Base-by-base conservation (phyloP, 306 rosid species). In the Rosa persica region DNA sequence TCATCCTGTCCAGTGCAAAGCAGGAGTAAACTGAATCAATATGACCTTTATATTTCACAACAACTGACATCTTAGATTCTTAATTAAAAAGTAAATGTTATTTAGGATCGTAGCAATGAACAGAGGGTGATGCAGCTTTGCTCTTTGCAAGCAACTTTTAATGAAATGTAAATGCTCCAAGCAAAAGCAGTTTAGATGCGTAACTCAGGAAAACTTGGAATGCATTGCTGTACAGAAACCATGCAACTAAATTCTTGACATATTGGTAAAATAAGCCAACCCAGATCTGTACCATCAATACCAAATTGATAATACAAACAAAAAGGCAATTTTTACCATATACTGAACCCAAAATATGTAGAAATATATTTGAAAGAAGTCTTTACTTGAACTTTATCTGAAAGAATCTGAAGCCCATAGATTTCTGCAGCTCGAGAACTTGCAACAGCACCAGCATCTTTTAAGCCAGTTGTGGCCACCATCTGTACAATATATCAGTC, bases 381-480 rank as follows among this genome's bases (percentile, higher is more conserved):
- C 78, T 66, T 19, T 79, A 82, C 98, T 86, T 94, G 98, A 83
- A 94, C 81, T 77, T 90, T 81, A 68, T 92, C 90, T 4, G 79
- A 81, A 77, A 94, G 94, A 83, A 94, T 69, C 76, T 88, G 83
- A 48, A 94, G 94, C 70, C 97, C 97, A 76, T 94, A 94, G 67
- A 90, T 81, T 49, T 70, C 78, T 79, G 96, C 98, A 79, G 98
- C 97, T 84, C 89, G 89, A 76, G 86, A 85, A 85, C 98, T 92
- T 76, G 98, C 97, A 88, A 94, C 83, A 65, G 96, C 97, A 76
- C 90, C 97, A 1, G 83, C 83, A 36, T 90, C 89, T 85, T 88
- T 86, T 84, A 20, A 16, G 67, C 91, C 78, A 58, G 82, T 78
- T 76, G 80, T 75, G 43, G 92, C 89, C 81, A 89, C 94, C 85